Evolutionary conservation across 148 eudicot genomes (phyloP).

Genomic region (Agrostemma githago): DNA sequence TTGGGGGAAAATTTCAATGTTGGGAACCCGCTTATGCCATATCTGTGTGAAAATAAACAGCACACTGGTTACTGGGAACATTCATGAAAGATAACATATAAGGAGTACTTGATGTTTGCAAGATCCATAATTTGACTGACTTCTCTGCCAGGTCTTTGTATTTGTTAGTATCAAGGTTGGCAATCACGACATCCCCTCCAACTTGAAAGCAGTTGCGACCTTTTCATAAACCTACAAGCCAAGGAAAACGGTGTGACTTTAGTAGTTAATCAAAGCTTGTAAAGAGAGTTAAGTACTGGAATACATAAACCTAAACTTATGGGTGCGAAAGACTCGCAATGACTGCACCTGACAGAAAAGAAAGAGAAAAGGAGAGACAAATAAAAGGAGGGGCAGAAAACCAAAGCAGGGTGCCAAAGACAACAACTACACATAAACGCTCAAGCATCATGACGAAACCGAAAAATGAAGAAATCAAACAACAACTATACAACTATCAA

Average conservation of each 20-base stretch:
- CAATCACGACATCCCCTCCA: no score
- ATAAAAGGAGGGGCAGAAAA: no score
- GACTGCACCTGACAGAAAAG: constrained; percentile 97
- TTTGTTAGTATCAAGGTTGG: no score
- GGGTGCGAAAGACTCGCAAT: constrained; percentile 94
- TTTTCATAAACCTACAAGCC: constrained; percentile 68
- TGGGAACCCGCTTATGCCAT: constrained; percentile 85
- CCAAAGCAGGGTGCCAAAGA: no score
- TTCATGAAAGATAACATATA: neutral
- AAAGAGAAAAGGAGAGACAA: constrained; percentile 20
- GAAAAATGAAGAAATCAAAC: no score
- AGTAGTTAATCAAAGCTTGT: neutral
- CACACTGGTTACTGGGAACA: neutral
- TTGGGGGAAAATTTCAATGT: constrained; percentile 93
- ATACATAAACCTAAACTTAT: constrained; percentile 44
- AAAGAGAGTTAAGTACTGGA: neutral
- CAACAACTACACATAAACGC: no score
- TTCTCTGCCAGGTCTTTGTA: no score
- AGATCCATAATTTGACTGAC: constrained; percentile 36
- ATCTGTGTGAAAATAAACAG: constrained; percentile 42
- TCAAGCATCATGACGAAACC: no score
- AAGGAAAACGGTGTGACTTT: constrained; percentile 16
- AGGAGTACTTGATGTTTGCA: neutral
- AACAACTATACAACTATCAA: no score
- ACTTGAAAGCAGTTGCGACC: constrained; percentile 86